phyloP scores from a whole-genome alignment of 2,329 filamentous ascomycete species.

The Xylaria sp. region DNA sequence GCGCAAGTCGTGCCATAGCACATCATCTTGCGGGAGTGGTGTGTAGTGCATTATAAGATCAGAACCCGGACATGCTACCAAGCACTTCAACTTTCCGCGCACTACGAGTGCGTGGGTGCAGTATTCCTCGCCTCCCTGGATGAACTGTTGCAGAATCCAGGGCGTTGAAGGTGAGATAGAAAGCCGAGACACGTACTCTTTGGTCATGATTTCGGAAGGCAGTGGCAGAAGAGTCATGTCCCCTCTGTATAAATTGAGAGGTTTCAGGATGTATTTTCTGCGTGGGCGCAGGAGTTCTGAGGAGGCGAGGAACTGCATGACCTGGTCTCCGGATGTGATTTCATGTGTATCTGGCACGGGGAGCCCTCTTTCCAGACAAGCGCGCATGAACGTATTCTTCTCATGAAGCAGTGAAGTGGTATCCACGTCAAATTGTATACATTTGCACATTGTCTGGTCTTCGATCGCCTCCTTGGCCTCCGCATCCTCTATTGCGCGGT shows the following conservation, averaged over 20 bases:
- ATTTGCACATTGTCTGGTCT: constrained; percentile 66
- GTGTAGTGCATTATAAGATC: constrained; percentile 75
- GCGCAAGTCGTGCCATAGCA: constrained; percentile 69
- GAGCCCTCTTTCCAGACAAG: constrained; percentile 65
- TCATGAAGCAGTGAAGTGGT: constrained; percentile 70
- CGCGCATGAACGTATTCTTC: constrained; percentile 72
- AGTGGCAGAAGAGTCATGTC: constrained; percentile 75
- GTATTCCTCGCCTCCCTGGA: constrained; percentile 70
- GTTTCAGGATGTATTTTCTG: constrained; percentile 72
- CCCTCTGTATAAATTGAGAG: constrained; percentile 66
- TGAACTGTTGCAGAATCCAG: constrained; percentile 77
- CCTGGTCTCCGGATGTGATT: constrained; percentile 64
- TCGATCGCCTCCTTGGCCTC: constrained; percentile 71
- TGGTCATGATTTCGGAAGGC: constrained; percentile 62
- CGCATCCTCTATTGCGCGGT: constrained; percentile 73
- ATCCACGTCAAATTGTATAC: constrained; percentile 70
- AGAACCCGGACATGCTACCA: constrained; percentile 72
- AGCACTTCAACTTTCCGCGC: constrained; percentile 71
- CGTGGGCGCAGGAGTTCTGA: constrained; percentile 41
- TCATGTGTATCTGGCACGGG: constrained; percentile 63
- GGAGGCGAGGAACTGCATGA: constrained; percentile 62
- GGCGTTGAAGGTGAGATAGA: constrained; percentile 64
- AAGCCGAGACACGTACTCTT: constrained; percentile 64
- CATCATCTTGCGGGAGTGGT: constrained; percentile 64
- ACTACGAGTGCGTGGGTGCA: constrained; percentile 78